These are phyloP conservation scores for Tulasnella sp. DNA, from an alignment of 768 basidiomycete species.

Conservation along the genomic window DNA sequence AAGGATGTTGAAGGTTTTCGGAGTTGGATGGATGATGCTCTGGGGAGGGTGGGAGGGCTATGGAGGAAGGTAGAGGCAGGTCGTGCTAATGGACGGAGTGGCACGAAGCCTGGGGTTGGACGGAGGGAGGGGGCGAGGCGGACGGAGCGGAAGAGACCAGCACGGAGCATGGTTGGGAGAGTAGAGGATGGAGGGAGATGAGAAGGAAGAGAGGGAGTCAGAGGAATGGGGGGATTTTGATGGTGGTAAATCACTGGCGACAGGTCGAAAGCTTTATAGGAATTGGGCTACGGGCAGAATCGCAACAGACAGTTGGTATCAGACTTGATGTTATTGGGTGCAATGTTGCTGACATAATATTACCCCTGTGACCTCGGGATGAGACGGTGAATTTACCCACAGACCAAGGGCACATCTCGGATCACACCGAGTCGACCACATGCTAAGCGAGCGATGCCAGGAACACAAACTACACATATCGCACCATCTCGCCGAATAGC, in stretches of 20 bases:
- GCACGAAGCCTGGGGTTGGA: conserved; percentile 3
- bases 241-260: neutral
- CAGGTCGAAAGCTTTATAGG: neutral
- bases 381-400: conserved; percentile 9
- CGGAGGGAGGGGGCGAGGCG: conserved; percentile 2
- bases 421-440: neutral
- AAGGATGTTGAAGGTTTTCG: conserved; percentile 13
- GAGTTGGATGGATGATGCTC: conserved; percentile 11
- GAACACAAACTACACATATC: neutral
- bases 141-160: conserved; percentile 16
- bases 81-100: conserved; percentile 21
- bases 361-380: neutral
- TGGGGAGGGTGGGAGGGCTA: conserved; percentile 6
- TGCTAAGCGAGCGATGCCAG: conserved; percentile 14
- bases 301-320: neutral
- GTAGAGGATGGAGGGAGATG: conserved; percentile 8
- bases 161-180: conserved; percentile 26
- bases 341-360: neutral
- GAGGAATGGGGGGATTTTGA: neutral
- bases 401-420: neutral
- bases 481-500: neutral
- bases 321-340: conserved; percentile 1
- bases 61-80: conserved; percentile 27
- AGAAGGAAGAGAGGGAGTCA: neutral
- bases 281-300: neutral